A percentile compares a stretch with the other conserved stretches of the same genome.
Evolutionary conservation across 2,329 filamentous ascomycete species (phyloP).

Genomic region (Pseudogymnoascus destructans): DNA sequence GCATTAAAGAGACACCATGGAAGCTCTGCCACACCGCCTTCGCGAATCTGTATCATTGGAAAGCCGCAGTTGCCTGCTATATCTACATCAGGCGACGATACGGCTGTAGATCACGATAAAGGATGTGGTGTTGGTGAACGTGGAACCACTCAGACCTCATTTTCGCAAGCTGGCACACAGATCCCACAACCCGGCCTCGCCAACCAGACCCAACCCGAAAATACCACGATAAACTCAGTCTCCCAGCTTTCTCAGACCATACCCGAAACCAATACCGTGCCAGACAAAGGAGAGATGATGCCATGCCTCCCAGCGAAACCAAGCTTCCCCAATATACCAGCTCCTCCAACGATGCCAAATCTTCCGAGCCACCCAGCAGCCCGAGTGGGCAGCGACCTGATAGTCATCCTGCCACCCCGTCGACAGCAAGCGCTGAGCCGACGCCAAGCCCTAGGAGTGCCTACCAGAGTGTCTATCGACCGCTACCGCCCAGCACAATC

Average conservation of each 20-base stretch:
- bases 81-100: not conserved
- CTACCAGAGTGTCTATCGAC: not conserved
- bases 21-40: not conserved
- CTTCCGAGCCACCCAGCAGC: not conserved
- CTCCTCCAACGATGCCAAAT: not conserved
- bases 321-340: not conserved
- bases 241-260: not conserved
- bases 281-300: not conserved
- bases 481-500: not conserved
- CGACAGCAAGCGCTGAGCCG: not conserved
- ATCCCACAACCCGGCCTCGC: not conserved
- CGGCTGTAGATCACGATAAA: not conserved
- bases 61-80: not conserved
- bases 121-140: not conserved
- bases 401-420: not conserved
- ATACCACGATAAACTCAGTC: not conserved
- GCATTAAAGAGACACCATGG: not conserved
- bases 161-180: not conserved
- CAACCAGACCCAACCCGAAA: not conserved
- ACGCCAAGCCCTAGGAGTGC: not conserved
- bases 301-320: not conserved
- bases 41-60: not conserved
- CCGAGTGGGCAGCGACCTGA: not conserved
- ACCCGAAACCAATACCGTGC: not conserved
- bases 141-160: not conserved